These are phyloP conservation scores for Biscutella laevigata DNA, from an alignment of 441 rosid species.

Conservation along the genomic window DNA sequence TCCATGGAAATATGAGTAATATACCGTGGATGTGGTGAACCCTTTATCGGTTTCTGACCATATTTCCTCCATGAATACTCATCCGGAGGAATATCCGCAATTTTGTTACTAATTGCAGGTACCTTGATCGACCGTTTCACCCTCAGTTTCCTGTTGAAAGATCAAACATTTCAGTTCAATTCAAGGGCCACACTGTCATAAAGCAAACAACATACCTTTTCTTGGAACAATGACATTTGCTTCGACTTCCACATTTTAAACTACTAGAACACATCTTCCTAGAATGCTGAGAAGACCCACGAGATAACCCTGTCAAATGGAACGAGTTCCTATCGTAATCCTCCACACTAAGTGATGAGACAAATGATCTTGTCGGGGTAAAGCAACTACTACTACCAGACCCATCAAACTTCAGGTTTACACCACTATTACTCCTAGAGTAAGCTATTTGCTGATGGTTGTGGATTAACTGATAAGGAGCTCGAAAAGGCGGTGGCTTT, in stretches of 20 bases:
- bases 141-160: conserved; percentile 34
- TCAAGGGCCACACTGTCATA: neutral
- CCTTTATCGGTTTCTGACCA: conserved; percentile 54
- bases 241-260: conserved; percentile 41
- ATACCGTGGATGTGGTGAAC: conserved; percentile 53
- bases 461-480: conserved; percentile 39
- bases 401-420: conserved; percentile 56
- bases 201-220: conserved; percentile 34
- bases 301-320: conserved; percentile 42
- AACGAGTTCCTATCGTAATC: conserved; percentile 40
- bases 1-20: neutral
- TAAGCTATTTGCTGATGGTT: conserved; percentile 42
- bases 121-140: conserved; percentile 46
- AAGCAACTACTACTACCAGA: conserved; percentile 40
- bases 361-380: conserved; percentile 47
- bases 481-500: conserved; percentile 32
- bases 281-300: conserved; percentile 32
- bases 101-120: conserved; percentile 57
- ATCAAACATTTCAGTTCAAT: neutral
- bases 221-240: conserved; percentile 72
- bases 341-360: conserved; percentile 59
- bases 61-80: conserved; percentile 58
- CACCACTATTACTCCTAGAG: conserved; percentile 40
- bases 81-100: conserved; percentile 54
- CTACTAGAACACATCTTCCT: conserved; percentile 49